phyloP scores from a whole-genome alignment of 2,329 filamentous ascomycete genomes.

The Phaeosphaeriaceae sp. region DNA sequence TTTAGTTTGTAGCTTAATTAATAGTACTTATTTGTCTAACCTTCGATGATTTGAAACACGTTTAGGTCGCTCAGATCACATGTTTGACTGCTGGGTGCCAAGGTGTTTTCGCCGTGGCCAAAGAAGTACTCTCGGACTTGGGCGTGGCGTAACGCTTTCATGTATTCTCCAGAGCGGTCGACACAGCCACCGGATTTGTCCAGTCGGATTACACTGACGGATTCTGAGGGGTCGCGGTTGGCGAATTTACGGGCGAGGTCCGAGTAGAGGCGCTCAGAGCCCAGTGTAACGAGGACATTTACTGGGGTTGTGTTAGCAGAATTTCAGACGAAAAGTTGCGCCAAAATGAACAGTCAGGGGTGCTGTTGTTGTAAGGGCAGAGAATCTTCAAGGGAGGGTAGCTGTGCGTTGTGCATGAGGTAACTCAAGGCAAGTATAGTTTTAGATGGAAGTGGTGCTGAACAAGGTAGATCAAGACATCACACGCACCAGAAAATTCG shows the following conservation, averaged over 20 bases:
- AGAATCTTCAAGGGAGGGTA: neutral
- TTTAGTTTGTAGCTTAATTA: neutral
- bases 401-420: neutral
- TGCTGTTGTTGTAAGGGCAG: neutral
- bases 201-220: conserved; percentile 76
- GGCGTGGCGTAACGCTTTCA: conserved; percentile 75
- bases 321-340: neutral
- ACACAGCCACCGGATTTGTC: conserved; percentile 87
- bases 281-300: conserved; percentile 81
- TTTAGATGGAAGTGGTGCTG: neutral
- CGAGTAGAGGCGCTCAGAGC: conserved; percentile 76
- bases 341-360: conserved; percentile 4
- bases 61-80: conserved; percentile 77
- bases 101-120: conserved; percentile 70
- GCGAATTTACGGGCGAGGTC: conserved; percentile 75
- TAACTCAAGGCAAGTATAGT: neutral
- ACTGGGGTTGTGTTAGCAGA: conserved; percentile 55
- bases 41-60: conserved; percentile 72
- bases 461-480: conserved; percentile 22
- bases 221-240: conserved; percentile 64
- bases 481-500: conserved; percentile 65
- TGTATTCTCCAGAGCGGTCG: conserved; percentile 73
- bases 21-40: conserved; percentile 46
- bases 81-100: conserved; percentile 87
- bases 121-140: conserved; percentile 95